Evolutionary conservation across 148 eudicot species (phyloP), one percentile per base, ranked within the genome.

Genomic region (Pharnaceum exiguum): DNA sequence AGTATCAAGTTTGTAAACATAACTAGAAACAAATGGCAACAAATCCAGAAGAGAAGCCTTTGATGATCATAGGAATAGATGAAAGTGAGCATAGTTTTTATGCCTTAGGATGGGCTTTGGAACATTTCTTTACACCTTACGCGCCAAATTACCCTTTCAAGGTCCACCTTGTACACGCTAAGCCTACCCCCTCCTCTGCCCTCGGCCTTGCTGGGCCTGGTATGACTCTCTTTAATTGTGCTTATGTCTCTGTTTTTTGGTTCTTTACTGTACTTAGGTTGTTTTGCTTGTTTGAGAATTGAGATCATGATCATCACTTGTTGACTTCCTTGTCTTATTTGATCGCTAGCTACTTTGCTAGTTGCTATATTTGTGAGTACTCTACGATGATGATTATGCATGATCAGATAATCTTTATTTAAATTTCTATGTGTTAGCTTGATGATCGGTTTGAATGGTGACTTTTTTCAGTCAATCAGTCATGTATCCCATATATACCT

Each of bases 161-260:
- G 44, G 68, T 75, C 21, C 21, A 65, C 5, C 30, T 75, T 15
- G 30, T 75, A 52, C 78, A 79, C 46, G 77, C 86, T 33, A 81
- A 62, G 50, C 55, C 60, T 31, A 10, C 61, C 58, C 63, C 86
- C 26, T 23, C 70, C n/a, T 40, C 79, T 39, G 70, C 60, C 16
- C 32, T 77, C 21, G 82, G 81, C 18, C 55, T 73, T 30, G 73
- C 66, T 17, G 85, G 81, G 15, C 81, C 81, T 23, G 85, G 85
- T 80, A 62, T 0, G 1, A n/a, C 1, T 5, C 25, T 30, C 10
- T 5, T 17, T 33, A n/a, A n/a, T 2, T 32, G 24, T 18, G 9
- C 27, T 19, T 10, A 9, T 3, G 2, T 32, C 32, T 9, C 10
- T 10, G 0, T 1, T 28, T 7, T 6, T 13, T 29, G 19, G 4